Conservation (phyloP, 2,329 filamentous ascomycete genomes). For the Cladosporium halotolerans region DNA sequence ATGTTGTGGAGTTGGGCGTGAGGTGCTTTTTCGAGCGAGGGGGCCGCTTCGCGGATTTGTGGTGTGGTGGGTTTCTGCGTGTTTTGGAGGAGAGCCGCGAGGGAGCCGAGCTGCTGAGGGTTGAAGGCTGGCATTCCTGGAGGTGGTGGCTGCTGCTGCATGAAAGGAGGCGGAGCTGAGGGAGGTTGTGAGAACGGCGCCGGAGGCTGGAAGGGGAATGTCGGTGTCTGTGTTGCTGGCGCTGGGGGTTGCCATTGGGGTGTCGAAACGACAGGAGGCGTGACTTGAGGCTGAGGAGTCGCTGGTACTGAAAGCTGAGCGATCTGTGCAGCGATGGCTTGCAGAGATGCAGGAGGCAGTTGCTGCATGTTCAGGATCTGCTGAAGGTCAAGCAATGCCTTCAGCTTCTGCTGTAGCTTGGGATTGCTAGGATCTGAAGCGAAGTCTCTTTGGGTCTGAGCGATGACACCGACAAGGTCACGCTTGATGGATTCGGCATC, state of each 20-base stretch:
- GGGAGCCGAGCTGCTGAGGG: slow-evolving; percentile 17
- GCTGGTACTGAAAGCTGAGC: slow-evolving; percentile 39
- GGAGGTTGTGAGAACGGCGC: slow-evolving; percentile 25
- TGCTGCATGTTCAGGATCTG: slow-evolving; percentile 70
- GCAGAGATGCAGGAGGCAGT: slow-evolving; percentile 60
- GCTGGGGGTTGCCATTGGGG: slow-evolving; percentile 26
- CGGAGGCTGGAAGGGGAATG: slow-evolving; percentile 25
- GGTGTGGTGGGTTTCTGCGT: slow-evolving; percentile 32
- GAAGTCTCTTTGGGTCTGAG: slow-evolving; percentile 65
- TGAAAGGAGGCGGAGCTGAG: slow-evolving; percentile 18
- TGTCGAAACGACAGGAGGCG: slow-evolving; percentile 19
- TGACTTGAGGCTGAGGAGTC: slow-evolving; percentile 6
- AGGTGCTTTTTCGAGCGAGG: slow-evolving; percentile 24
- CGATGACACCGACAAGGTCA: slow-evolving; percentile 75
- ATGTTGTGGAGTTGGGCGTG: slow-evolving; percentile 28
- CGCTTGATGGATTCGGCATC: slow-evolving; percentile 62
- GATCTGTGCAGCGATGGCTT: slow-evolving; percentile 62
- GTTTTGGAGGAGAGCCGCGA: slow-evolving; percentile 28
- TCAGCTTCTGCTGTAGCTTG: slow-evolving; percentile 70
- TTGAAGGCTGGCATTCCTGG: slow-evolving; percentile 15
- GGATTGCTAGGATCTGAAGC: slow-evolving; percentile 69
- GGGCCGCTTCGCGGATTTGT: slow-evolving; percentile 28
- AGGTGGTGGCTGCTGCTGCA: slow-evolving; percentile 16
- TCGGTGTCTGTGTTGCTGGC: slow-evolving; percentile 15
- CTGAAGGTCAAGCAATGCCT: slow-evolving; percentile 80